Evolutionary conservation across 345 rosid species (phyloP), one percentile per base, ranked within the genome.

Genomic region (Populus simonii): DNA sequence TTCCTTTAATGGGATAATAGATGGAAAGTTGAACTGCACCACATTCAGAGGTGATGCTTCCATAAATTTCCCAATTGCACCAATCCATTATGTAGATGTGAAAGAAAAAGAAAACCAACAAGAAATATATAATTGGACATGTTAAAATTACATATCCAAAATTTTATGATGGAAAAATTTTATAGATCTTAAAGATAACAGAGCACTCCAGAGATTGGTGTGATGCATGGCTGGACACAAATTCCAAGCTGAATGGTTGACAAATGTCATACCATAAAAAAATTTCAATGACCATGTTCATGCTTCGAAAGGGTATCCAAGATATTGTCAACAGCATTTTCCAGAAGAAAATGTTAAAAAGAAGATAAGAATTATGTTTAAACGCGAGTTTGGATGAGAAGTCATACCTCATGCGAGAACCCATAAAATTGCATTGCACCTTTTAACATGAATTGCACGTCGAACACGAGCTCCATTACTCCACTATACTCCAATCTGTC

Each of bases 361-460:
- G 17, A 49, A n/a, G 49, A 47, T 18, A 20, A 49, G 6, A 36
- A 8, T 45, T 8, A 57, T 11, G 62, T 27, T 9, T 41, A 76
- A 33, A 57, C 3, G 15, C 16, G 0, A n/a, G 51, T 39, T 23
- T 72, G 51, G 53, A 67, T 38, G 57, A 49, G 70, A 59, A 35
- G 62, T 29, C 86, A 78, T 88, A 96, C 99, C 99, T 96, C 99
- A 82, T 88, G 97, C 45, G 97, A 92, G 86, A 89, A 91, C 73
- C 86, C 89, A 87, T 89, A 96, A 79, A 86, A 87, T 61, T 90
- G 92, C 97, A 96, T 92, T 45, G 97, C 95, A 76, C 96, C 89
- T 83, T 87, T 91, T 71, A 96, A 85, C 97, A 94, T 93, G 18
- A 81, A 77, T 84, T 96, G 99, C 79, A 94, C 96, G 74, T 96